Evolutionary conservation across 805 yeast genomes (phyloP).

Genomic region (Blastobotrys mokoenaii): DNA sequence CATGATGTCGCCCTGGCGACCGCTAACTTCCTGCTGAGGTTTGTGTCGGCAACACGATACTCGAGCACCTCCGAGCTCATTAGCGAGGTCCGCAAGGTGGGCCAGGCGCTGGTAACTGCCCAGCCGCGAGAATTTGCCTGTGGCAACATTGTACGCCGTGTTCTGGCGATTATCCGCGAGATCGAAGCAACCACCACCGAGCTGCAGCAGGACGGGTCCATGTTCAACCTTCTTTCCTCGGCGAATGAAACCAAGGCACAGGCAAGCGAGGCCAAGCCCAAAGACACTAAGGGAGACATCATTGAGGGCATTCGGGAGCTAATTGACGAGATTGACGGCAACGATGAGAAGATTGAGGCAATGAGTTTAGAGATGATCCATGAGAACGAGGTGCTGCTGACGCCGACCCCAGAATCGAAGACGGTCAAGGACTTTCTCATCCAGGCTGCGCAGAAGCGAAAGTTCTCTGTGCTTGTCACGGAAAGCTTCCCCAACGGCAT

Average conservation of each 20-base stretch:
- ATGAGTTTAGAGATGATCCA: constrained; percentile 92
- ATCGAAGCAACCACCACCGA: constrained; percentile 51
- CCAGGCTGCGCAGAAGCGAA: constrained; percentile 82
- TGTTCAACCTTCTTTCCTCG: constrained; percentile 74
- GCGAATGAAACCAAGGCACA: constrained; percentile 14
- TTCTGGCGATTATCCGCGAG: constrained; percentile 78
- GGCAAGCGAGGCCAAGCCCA: constrained; percentile 14
- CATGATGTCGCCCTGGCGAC: constrained; percentile 78
- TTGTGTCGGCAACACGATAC: constrained; percentile 88
- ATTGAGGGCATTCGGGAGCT: constrained; percentile 90
- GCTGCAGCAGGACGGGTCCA: constrained; percentile 50
- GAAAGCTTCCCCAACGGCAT: constrained; percentile 89
- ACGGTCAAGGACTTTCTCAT: constrained; percentile 82
- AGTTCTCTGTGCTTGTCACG: constrained; percentile 79
- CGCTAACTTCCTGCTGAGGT: constrained; percentile 78
- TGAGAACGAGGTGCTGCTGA: constrained; percentile 59
- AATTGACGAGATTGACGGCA: constrained; percentile 82
- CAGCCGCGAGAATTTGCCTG: constrained; percentile 84
- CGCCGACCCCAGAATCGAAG: constrained; percentile 91
- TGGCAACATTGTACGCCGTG: constrained; percentile 87
- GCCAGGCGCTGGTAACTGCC: constrained; percentile 56
- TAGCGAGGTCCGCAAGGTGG: constrained; percentile 62
- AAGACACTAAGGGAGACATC: constrained; percentile 72
- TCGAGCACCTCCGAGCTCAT: constrained; percentile 65
- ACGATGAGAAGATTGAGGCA: constrained; percentile 83